Evolutionary conservation across 495 filamentous ascomycete species (phyloP).

Genomic region (Diplogelasinospora grovesii): DNA sequence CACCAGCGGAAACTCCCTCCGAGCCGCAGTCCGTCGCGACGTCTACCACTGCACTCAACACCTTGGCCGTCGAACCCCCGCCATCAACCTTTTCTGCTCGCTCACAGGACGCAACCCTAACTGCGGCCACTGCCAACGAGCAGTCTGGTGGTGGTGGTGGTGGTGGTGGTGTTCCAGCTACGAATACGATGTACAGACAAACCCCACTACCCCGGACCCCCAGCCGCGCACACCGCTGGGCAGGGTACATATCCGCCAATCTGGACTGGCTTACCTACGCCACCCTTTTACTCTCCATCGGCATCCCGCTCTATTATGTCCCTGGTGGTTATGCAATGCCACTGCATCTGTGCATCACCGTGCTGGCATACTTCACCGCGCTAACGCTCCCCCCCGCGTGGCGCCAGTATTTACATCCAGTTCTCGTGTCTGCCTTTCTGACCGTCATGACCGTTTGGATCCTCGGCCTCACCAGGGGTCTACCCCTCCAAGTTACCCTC

Average conservation of each 20-base stretch:
- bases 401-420: slow-evolving; percentile 44
- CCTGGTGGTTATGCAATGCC: slow-evolving; percentile 49
- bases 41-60: slow-evolving; percentile 3
- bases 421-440: slow-evolving; percentile 40
- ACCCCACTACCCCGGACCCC: slow-evolving; percentile 33
- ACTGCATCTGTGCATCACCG: slow-evolving; percentile 41
- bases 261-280: slow-evolving; percentile 37
- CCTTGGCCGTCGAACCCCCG: neutral
- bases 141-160: no score
- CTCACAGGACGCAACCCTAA: slow-evolving; percentile 6
- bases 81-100: slow-evolving; percentile 2
- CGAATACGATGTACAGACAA: slow-evolving; percentile 1
- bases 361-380: slow-evolving; percentile 43
- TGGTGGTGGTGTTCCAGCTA: no score
- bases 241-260: slow-evolving; percentile 28
- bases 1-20: neutral
- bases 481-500: slow-evolving; percentile 28
- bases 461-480: slow-evolving; percentile 32
- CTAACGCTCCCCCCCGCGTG: slow-evolving; percentile 37
- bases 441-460: slow-evolving; percentile 41
- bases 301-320: slow-evolving; percentile 44
- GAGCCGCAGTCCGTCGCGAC: neutral
- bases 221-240: slow-evolving; percentile 40
- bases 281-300: slow-evolving; percentile 38
- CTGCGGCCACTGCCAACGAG: slow-evolving; percentile 19